Percentiles rank a stretch among this genome's conserved stretches.
Conservation (phyloP, 1,284 basidiomycete genomes). For the Malassezia sp. region DNA sequence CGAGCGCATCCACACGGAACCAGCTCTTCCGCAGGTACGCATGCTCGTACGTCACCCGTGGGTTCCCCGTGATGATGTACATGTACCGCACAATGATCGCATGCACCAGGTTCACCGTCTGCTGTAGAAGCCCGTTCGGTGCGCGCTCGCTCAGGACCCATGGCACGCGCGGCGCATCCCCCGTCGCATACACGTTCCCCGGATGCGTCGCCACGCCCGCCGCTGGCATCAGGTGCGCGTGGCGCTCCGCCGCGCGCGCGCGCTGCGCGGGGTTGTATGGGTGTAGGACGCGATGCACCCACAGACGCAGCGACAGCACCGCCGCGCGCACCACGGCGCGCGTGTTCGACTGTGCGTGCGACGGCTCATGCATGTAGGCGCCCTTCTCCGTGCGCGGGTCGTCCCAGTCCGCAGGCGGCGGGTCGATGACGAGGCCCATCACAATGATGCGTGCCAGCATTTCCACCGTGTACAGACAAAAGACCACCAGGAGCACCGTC, state of each 20-base stretch:
- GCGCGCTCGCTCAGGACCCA: no score
- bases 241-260: constrained; percentile 3
- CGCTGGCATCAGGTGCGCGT: background rate
- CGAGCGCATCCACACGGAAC: constrained; percentile 80
- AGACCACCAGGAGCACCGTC: constrained; percentile 63
- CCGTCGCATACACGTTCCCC: no score
- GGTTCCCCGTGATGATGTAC: constrained; percentile 13
- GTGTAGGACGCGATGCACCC: background rate
- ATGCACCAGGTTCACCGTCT: no score
- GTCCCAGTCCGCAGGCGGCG: constrained; percentile 46
- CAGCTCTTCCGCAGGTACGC: constrained; percentile 84
- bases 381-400: background rate
- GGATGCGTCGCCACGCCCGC: constrained; percentile 4
- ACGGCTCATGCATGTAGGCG: background rate
- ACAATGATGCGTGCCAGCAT: constrained; percentile 77
- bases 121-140: no score
- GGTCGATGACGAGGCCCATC: constrained; percentile 80
- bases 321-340: background rate
- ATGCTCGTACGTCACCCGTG: background rate
- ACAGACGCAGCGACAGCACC: background rate
- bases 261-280: constrained; percentile 6
- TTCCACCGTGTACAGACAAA: constrained; percentile 80
- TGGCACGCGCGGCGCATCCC: no score
- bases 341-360: constrained; percentile 9
- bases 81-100: constrained; percentile 7